Conservation (phyloP, 2,329 filamentous ascomycete genomes). For the Hypoxylon sp. region DNA sequence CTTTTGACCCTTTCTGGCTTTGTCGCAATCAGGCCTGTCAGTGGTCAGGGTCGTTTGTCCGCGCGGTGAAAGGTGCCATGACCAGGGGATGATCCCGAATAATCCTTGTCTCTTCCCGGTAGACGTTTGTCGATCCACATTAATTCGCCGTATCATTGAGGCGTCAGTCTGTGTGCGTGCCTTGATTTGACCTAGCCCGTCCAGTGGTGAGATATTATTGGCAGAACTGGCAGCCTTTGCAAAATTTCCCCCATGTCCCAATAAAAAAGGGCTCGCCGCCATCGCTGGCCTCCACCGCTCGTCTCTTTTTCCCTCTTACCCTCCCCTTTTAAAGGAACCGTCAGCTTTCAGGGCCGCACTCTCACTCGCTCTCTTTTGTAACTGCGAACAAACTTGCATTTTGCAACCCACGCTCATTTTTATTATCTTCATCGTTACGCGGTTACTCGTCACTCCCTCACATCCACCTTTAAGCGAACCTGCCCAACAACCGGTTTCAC, state of each 20-base stretch:
- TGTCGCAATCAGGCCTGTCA: conserved; percentile 24
- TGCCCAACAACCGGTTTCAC: conserved; percentile 12
- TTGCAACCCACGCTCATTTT: conserved; percentile 47
- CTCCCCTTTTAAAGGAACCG: conserved; percentile 31
- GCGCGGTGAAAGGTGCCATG: conserved; percentile 19
- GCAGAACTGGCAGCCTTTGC: conserved; percentile 10
- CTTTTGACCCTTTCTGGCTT: conserved; percentile 27
- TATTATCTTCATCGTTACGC: conserved; percentile 22
- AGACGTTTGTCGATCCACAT: conserved; percentile 49
- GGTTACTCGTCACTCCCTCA: conserved; percentile 43
- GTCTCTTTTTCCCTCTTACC: conserved; percentile 18
- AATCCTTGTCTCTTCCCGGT: conserved; percentile 40
- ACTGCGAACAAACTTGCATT: conserved; percentile 39
- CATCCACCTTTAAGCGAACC: background rate
- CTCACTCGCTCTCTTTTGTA: conserved; percentile 34
- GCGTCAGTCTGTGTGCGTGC: conserved; percentile 27
- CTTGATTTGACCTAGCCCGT: conserved; percentile 28
- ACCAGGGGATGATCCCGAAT: conserved; percentile 28
- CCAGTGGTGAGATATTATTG: conserved; percentile 31
- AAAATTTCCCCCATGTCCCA: conserved; percentile 41
- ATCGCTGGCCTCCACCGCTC: conserved; percentile 28
- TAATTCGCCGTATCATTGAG: conserved; percentile 36
- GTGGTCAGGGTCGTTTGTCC: conserved; percentile 20
- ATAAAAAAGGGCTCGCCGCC: conserved; percentile 41
- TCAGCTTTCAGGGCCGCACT: conserved; percentile 31